phyloP scores from a whole-genome alignment of 1,284 basidiomycete species.

The Calocybe gambosa region DNA sequence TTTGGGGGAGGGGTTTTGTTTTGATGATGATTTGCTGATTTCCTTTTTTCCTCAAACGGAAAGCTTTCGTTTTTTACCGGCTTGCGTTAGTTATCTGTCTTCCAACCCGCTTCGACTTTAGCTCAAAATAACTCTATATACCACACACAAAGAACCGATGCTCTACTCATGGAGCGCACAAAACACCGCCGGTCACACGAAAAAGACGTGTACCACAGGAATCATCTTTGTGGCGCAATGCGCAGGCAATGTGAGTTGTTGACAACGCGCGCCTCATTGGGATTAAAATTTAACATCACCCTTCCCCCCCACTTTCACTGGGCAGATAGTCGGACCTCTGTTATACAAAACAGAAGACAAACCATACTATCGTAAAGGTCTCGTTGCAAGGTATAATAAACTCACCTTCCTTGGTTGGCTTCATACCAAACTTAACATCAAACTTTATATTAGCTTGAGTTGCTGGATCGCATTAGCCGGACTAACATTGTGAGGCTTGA shows the following conservation, averaged over 20 bases:
- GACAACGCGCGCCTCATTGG: background rate
- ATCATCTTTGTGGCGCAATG: slow-evolving; percentile 38
- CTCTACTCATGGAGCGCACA: slow-evolving; percentile 37
- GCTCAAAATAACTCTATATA: slow-evolving; percentile 2
- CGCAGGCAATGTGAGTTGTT: slow-evolving; percentile 31
- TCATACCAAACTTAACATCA: slow-evolving; percentile 1
- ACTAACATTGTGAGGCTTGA: slow-evolving; percentile 27
- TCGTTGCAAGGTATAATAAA: slow-evolving; percentile 28
- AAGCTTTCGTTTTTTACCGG: slow-evolving; percentile 31
- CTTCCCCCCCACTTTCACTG: too few relatives aligned
- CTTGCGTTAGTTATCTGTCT: slow-evolving; percentile 22
- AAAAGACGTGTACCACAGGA: slow-evolving; percentile 34
- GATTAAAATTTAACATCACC: too few relatives aligned
- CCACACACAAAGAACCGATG: slow-evolving; percentile 26
- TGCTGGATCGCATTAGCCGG: slow-evolving; percentile 33
- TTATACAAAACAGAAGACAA: slow-evolving; percentile 34
- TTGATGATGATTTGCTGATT: background rate
- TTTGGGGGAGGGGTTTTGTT: too few relatives aligned
- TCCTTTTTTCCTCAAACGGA: background rate
- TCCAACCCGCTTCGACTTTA: too few relatives aligned
- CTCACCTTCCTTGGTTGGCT: background rate
- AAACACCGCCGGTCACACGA: slow-evolving; percentile 40
- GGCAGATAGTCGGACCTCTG: slow-evolving; percentile 36
- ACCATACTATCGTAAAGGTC: slow-evolving; percentile 32
- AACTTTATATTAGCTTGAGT: slow-evolving; percentile 22